Evolutionary conservation across 2,329 filamentous ascomycete species (phyloP).

Genomic region (Diplodia mutila): DNA sequence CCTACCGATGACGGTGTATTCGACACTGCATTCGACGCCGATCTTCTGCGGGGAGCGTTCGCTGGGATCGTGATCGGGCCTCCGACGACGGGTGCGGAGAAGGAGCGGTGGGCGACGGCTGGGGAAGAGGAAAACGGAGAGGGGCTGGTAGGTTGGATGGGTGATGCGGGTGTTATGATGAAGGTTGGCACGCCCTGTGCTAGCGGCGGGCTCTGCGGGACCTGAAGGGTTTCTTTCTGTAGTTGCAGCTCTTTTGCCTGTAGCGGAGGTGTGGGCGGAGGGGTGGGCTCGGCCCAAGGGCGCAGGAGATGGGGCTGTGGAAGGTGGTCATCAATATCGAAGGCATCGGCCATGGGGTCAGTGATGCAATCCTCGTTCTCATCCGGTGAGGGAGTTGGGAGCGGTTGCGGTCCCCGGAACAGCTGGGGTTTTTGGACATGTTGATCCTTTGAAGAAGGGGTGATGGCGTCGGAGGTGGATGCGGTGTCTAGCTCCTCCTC

Average conservation of each 20-base stretch:
- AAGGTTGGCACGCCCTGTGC: background rate
- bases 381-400: background rate
- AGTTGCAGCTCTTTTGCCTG: background rate
- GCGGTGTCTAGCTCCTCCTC: background rate
- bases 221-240: background rate
- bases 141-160: background rate
- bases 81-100: background rate
- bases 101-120: background rate
- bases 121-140: background rate
- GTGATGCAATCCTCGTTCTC: background rate
- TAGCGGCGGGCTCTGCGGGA: background rate
- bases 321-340: background rate
- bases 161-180: background rate
- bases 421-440: background rate
- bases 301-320: background rate
- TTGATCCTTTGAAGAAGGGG: background rate
- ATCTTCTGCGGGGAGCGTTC: background rate
- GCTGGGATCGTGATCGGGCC: background rate
- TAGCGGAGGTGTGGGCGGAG: constrained; percentile 1
- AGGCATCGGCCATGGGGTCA: background rate
- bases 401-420: background rate
- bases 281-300: background rate
- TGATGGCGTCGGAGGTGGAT: background rate
- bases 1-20: background rate
- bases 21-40: background rate